A percentile compares a stretch with the other conserved stretches of the same genome.
Evolutionary conservation across 129 eudicot species (phyloP).

Genomic region (Ambrosia artemisiifolia): DNA sequence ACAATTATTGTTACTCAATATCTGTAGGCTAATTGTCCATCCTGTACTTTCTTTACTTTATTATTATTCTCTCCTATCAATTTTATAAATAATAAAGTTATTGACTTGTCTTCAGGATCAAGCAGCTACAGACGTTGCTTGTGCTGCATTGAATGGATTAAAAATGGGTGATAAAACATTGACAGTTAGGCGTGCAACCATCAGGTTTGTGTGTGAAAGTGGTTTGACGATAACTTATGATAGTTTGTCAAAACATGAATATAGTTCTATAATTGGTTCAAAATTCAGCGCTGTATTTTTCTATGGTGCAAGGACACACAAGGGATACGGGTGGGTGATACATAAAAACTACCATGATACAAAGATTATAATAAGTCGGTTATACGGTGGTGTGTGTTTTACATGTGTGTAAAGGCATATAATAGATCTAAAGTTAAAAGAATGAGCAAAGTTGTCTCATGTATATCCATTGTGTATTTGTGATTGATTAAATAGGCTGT

Average conservation of each 20-base stretch:
- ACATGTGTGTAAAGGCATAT: no score
- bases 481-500: no score
- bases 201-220: constrained; percentile 51
- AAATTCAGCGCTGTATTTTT: neutral
- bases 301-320: neutral
- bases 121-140: constrained; percentile 80
- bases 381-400: no score
- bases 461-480: neutral
- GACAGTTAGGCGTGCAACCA: constrained; percentile 85
- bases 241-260: neutral
- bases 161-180: constrained; percentile 96
- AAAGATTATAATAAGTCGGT: neutral
- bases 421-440: no score
- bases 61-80: neutral
- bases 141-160: constrained; percentile 88
- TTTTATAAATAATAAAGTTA: neutral
- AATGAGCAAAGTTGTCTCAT: no score
- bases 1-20: constrained; percentile 3
- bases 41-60: neutral
- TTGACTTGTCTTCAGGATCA: constrained; percentile 51
- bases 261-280: neutral
- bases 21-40: neutral
- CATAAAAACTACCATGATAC: neutral
- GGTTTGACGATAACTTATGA: neutral
- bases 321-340: neutral